These are phyloP conservation scores for Ascochyta rabiei DNA, from an alignment of 2,329 filamentous ascomycete species.

Conservation along the genomic window DNA sequence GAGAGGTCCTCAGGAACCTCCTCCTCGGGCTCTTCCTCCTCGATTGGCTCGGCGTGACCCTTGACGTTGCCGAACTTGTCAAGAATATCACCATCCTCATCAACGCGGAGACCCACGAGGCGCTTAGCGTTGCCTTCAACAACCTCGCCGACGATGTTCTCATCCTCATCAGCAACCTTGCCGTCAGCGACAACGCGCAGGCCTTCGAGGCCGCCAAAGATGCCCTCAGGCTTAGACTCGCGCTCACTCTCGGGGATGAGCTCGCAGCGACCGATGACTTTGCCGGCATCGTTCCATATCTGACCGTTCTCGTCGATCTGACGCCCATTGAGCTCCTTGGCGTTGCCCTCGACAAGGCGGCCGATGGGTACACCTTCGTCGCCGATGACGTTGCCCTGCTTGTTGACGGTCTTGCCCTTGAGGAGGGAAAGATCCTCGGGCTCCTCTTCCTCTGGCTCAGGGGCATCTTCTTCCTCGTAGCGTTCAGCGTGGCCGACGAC, in stretches of 20 bases:
- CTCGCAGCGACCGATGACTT: slow-evolving; percentile 71
- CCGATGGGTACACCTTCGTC: slow-evolving; percentile 61
- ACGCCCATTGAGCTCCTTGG: slow-evolving; percentile 67
- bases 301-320: slow-evolving; percentile 75
- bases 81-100: slow-evolving; percentile 67
- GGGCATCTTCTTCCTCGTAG: slow-evolving; percentile 66
- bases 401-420: slow-evolving; percentile 56
- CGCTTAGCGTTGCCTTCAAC: slow-evolving; percentile 66
- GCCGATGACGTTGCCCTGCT: slow-evolving; percentile 58
- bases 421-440: slow-evolving; percentile 54
- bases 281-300: slow-evolving; percentile 74
- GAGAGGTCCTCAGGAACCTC: slow-evolving; percentile 52
- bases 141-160: slow-evolving; percentile 59
- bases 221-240: slow-evolving; percentile 57
- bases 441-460: slow-evolving; percentile 48
- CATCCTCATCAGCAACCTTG: slow-evolving; percentile 58
- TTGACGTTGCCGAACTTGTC: slow-evolving; percentile 68
- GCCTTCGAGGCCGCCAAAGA: slow-evolving; percentile 57
- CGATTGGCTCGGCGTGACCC: slow-evolving; percentile 63
- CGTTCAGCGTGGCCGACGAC: slow-evolving; percentile 60
- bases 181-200: slow-evolving; percentile 56
- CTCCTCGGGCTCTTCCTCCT: slow-evolving; percentile 53
- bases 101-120: slow-evolving; percentile 63
- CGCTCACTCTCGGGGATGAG: slow-evolving; percentile 70
- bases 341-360: slow-evolving; percentile 70